phyloP scores from a whole-genome alignment of 169 alveolate species.

The Toxoplasma gondii region DNA sequence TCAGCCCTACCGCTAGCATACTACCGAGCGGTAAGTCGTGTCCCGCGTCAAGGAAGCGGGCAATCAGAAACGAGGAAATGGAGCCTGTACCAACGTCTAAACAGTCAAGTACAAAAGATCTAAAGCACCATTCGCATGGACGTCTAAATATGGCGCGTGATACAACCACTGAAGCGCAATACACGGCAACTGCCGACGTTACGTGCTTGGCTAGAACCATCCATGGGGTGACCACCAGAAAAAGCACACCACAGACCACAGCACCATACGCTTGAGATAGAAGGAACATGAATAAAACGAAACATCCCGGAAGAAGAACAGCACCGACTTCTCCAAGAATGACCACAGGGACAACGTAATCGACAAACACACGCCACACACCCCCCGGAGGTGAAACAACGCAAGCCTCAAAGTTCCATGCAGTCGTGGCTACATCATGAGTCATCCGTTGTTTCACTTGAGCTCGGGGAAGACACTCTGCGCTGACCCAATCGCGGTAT shows the following conservation, averaged over 20 bases:
- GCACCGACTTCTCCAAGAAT: not conserved
- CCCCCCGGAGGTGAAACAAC: not conserved
- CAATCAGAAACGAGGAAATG: not conserved
- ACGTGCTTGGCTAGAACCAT: not conserved
- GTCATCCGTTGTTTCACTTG: no score
- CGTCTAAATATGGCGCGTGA: not conserved
- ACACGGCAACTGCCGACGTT: slow-evolving; percentile 6
- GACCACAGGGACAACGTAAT: not conserved
- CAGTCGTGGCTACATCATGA: no score
- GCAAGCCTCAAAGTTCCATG: no score
- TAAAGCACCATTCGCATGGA: not conserved
- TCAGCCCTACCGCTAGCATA: not conserved
- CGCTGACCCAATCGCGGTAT: no score
- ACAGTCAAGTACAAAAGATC: not conserved
- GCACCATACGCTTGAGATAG: slow-evolving; percentile 20
- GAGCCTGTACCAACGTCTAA: not conserved
- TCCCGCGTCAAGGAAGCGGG: not conserved
- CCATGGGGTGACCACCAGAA: not conserved
- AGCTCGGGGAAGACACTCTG: no score
- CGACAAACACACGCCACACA: not conserved
- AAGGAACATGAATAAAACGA: not conserved
- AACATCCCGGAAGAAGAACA: not conserved
- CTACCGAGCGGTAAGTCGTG: not conserved
- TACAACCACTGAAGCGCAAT: not conserved
- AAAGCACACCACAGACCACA: not conserved